A percentile compares a stretch with the other conserved stretches of the same genome.
Evolutionary conservation across 768 basidiomycete genomes (phyloP).

Genomic region (Pleurotus cornucopiae): DNA sequence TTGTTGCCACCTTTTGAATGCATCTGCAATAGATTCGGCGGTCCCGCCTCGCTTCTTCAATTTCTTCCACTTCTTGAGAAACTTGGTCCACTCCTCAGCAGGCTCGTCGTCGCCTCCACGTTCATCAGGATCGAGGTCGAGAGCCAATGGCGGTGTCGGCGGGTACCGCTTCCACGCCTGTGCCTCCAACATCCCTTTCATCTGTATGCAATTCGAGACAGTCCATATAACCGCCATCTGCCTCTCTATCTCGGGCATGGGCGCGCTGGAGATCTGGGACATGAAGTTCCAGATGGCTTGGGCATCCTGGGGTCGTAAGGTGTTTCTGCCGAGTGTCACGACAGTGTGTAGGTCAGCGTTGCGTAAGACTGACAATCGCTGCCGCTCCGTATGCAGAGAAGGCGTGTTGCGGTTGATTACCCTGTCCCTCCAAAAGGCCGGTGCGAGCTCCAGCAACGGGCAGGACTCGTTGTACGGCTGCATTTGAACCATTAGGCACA

Average conservation of each 20-base stretch:
- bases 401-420: slow-evolving; percentile 12
- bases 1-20: slow-evolving; percentile 11
- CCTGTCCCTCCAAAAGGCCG: slow-evolving; percentile 22
- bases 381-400: slow-evolving; percentile 10
- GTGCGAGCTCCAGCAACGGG: slow-evolving; percentile 9
- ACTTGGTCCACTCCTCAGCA: slow-evolving; percentile 18
- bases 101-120: slow-evolving; percentile 9
- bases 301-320: slow-evolving; percentile 9
- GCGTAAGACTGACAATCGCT: slow-evolving; percentile 26
- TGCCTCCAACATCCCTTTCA: slow-evolving; percentile 9
- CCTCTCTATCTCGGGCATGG: slow-evolving; percentile 16
- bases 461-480: slow-evolving; percentile 10
- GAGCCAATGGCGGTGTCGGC: slow-evolving; percentile 13
- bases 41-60: slow-evolving; percentile 21
- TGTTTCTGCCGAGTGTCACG: slow-evolving; percentile 8
- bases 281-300: slow-evolving; percentile 21
- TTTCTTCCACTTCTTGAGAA: slow-evolving; percentile 23
- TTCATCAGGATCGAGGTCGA: slow-evolving; percentile 24
- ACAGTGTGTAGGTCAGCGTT: slow-evolving; percentile 19
- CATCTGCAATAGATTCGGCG: slow-evolving; percentile 16
- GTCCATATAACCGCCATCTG: slow-evolving; percentile 15
- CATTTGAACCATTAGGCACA: slow-evolving; percentile 20
- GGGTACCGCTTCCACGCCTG: slow-evolving; percentile 21
- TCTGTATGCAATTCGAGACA: slow-evolving; percentile 6
- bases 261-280: slow-evolving; percentile 23